phyloP scores from a whole-genome alignment of 2,329 filamentous ascomycete genomes.

The Hypoxylon sp. region DNA sequence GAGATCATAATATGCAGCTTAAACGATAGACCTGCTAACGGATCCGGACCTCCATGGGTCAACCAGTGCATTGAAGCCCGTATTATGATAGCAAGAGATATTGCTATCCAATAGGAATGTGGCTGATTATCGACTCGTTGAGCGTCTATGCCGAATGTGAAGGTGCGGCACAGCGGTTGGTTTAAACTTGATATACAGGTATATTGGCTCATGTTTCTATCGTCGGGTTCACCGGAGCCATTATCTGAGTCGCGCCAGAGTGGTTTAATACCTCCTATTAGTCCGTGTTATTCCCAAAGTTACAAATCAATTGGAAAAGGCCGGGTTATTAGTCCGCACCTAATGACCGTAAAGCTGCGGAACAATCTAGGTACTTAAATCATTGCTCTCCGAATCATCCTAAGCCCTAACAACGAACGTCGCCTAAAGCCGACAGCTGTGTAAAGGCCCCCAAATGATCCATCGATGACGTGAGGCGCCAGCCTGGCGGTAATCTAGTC shows the following conservation, averaged over 20 bases:
- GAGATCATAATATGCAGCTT: too few relatives aligned
- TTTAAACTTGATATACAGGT: too few relatives aligned
- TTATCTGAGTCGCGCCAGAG: too few relatives aligned
- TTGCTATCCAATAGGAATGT: neutral
- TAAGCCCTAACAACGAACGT: neutral
- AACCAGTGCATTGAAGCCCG: neutral
- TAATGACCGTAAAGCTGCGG: neutral
- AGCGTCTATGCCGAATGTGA: neutral
- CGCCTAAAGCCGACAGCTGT: neutral
- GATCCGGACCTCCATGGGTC: too few relatives aligned
- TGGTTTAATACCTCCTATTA: too few relatives aligned
- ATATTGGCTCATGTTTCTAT: neutral
- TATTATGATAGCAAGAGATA: constrained; percentile 1
- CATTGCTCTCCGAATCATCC: neutral
- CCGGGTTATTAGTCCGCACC: neutral
- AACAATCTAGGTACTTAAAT: neutral
- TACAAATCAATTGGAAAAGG: neutral
- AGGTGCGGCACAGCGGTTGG: too few relatives aligned
- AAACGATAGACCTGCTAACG: too few relatives aligned
- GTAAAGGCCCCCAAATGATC: neutral
- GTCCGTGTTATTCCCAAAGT: too few relatives aligned
- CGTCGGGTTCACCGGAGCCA: too few relatives aligned
- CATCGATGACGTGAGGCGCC: neutral
- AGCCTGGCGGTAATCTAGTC: neutral
- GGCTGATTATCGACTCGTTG: constrained; percentile 1